Base-by-base conservation (phyloP, 2,329 filamentous ascomycete species). In the Nemania abortiva region DNA sequence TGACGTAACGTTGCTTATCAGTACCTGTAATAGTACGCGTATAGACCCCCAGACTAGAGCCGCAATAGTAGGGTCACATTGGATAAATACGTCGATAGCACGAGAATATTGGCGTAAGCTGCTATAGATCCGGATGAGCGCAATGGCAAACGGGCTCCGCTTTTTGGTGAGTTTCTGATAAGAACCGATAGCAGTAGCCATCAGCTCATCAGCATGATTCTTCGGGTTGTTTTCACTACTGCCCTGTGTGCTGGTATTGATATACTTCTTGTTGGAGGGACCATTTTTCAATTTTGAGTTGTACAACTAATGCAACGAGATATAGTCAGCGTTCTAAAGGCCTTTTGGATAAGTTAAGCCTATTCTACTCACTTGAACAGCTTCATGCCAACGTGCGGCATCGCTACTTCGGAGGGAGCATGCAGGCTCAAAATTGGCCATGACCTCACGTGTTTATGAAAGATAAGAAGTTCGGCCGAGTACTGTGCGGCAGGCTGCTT, bases 21-120 rank as follows among this genome's bases (percentile, higher is more conserved):
- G n/a, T 54, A 54, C 52, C 52, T 54, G 27, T 54, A 54, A 13
- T 54, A 54, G 27, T 15, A 54, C 52, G 27, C 52, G 52, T 13
- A 54, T 54, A 2, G 52, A 31, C 5, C 27, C 52, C 52, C 52
- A 54, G 9, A 54, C 52, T 10, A 54, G 27, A 9, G 24, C 24
- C n/a, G 52, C 52, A 34, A 54, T 54, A 15, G 52, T 20, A 54
- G 52, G 52, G 52, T 54, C 52, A 20, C 52, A 54, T 54, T 54
- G 24, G 27, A 54, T 34, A 20, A 54, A 54, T n/a, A n/a, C 2
- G 13, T 31, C 29, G 15, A 54, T 31, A 31, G 52, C 52, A n/a
- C 52, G 52, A 10, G 52, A 13, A 31, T 54, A 54, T 15, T 54
- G 52, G 52, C 27, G 52, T 34, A 54, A 34, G 52, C n/a, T 34